A percentile compares a stretch with the other conserved stretches of the same genome.
Evolutionary conservation across 257 asterid genomes (phyloP).

Genomic region (Plectranthus barbatus): DNA sequence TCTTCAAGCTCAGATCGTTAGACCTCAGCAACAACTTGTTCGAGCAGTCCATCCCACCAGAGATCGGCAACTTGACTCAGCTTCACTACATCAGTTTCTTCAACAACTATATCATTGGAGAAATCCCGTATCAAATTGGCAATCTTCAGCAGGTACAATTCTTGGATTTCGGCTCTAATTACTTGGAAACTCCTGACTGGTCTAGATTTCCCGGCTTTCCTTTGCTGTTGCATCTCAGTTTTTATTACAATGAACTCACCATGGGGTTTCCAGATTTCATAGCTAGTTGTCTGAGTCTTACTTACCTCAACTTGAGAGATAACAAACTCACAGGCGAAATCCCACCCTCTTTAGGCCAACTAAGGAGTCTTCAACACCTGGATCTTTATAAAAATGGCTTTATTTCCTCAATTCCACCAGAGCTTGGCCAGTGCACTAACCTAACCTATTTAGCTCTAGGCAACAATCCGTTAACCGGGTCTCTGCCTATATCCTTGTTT

Average conservation of each 20-base stretch:
- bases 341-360: conserved; percentile 32
- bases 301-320: too few species aligned
- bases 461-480: conserved; percentile 33
- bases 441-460: conserved; percentile 33
- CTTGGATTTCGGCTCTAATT: conserved; percentile 63
- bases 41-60: conserved; percentile 35
- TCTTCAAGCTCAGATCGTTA: conserved; percentile 38
- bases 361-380: conserved; percentile 21
- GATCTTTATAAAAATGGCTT: conserved; percentile 30
- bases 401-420: conserved; percentile 36
- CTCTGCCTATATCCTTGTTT: conserved; percentile 56
- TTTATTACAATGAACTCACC: conserved; percentile 33
- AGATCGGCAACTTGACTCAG: conserved; percentile 46
- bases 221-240: conserved; percentile 31
- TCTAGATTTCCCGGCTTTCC: conserved; percentile 42
- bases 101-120: conserved; percentile 43
- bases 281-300: conserved; percentile 38
- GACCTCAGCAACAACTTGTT: conserved; percentile 59
- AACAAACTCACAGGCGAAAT: too few species aligned
- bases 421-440: conserved; percentile 37
- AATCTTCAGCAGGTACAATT: conserved; percentile 42
- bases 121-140: conserved; percentile 51
- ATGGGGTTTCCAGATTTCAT: conserved; percentile 52
- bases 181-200: conserved; percentile 55
- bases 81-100: conserved; percentile 34